Evolutionary conservation across 2,329 filamentous ascomycete genomes (phyloP).

Genomic region (Mycosphaerella arachidis): DNA sequence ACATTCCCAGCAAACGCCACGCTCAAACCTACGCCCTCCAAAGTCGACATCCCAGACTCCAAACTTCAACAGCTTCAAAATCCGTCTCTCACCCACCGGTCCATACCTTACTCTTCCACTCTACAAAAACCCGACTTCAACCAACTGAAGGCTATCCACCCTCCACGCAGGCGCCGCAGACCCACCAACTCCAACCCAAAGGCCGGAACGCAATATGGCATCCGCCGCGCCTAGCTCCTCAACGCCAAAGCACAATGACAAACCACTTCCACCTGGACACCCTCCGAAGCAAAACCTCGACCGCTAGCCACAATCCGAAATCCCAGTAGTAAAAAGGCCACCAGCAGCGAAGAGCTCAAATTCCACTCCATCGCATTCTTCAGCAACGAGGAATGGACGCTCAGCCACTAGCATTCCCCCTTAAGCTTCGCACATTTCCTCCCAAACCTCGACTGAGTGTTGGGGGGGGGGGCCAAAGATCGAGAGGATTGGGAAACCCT

Average conservation of each 20-base stretch:
- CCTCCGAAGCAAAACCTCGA: conserved; percentile 43
- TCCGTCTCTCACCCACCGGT: conserved; percentile 46
- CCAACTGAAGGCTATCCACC: too few relatives aligned
- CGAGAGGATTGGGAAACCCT: not conserved
- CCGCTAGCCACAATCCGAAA: conserved; percentile 49
- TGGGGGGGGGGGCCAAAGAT: not conserved
- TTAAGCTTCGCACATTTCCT: conserved; percentile 26
- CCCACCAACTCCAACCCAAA: not conserved
- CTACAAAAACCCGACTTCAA: too few relatives aligned
- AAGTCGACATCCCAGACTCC: conserved; percentile 38
- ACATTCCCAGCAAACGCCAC: conserved; percentile 35
- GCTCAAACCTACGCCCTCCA: conserved; percentile 39
- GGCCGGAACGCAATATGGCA: conserved; percentile 35
- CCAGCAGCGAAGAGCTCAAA: conserved; percentile 33
- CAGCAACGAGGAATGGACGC: conserved; percentile 41
- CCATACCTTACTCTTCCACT: conserved; percentile 12
- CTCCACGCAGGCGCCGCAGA: conserved; percentile 23
- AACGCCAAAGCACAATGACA: conserved; percentile 32
- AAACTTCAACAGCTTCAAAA: conserved; percentile 42
- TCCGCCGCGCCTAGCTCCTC: conserved; percentile 45
- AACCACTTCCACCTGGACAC: conserved; percentile 35
- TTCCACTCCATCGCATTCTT: conserved; percentile 54
- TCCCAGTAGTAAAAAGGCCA: conserved; percentile 39
- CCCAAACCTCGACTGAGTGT: conserved; percentile 23
- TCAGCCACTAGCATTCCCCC: not conserved